Percentiles rank a stretch among this genome's conserved stretches.
Conservation (phyloP, 2,329 filamentous ascomycete species). For the Fusarium marasasianum region DNA sequence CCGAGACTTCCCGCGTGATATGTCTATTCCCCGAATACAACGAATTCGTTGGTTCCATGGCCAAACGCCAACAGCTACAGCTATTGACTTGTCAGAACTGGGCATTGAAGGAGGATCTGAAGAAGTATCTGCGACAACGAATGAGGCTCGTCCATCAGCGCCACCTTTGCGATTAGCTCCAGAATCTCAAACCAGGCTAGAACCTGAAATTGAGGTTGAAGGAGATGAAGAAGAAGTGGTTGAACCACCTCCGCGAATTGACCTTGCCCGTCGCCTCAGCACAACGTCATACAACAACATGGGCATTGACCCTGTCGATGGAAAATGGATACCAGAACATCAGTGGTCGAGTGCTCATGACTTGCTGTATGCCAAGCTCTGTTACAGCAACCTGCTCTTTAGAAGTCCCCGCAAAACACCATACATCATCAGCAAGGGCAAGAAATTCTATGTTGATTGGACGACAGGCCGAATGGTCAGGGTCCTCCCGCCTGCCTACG, state of each 20-base stretch:
- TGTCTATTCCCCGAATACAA: slow-evolving; percentile 68
- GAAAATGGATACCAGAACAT: slow-evolving; percentile 66
- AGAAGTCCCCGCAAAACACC: slow-evolving; percentile 67
- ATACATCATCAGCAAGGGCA: slow-evolving; percentile 65
- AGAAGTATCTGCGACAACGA: slow-evolving; percentile 33
- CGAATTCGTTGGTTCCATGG: slow-evolving; percentile 61
- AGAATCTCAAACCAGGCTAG: slow-evolving; percentile 36
- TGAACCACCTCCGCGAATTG: slow-evolving; percentile 43
- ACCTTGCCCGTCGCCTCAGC: slow-evolving; percentile 53
- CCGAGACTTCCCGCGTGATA: slow-evolving; percentile 69
- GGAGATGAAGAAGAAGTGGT: slow-evolving; percentile 33
- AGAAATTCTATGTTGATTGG: slow-evolving; percentile 70
- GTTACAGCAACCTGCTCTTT: slow-evolving; percentile 67
- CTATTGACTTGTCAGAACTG: slow-evolving; percentile 40
- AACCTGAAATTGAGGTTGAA: slow-evolving; percentile 35
- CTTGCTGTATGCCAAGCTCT: slow-evolving; percentile 67
- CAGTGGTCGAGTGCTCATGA: slow-evolving; percentile 66
- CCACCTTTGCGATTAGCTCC: slow-evolving; percentile 19
- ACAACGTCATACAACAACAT: slow-evolving; percentile 57
- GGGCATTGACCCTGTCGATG: slow-evolving; percentile 58
- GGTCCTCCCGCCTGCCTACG: slow-evolving; percentile 64
- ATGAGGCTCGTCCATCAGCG: slow-evolving; percentile 27
- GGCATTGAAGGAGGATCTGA: slow-evolving; percentile 31
- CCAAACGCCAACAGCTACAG: slow-evolving; percentile 45
- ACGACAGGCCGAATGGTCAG: slow-evolving; percentile 63